phyloP scores from a whole-genome alignment of 148 eudicot genomes.

The Arbutus unedo region DNA sequence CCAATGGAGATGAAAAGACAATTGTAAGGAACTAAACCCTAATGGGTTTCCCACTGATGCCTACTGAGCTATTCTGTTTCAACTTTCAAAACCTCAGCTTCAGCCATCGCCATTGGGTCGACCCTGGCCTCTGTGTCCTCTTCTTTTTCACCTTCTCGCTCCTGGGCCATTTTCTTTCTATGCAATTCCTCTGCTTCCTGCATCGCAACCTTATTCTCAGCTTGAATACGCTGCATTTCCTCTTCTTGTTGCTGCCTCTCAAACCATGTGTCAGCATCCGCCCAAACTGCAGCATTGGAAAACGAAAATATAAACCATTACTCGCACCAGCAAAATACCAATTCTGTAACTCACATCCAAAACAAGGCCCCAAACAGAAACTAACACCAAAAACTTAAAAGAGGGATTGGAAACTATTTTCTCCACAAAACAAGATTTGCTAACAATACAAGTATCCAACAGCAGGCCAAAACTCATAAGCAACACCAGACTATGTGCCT shows the following conservation, averaged over 20 bases:
- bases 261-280: slow-evolving; percentile 98
- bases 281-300: slow-evolving; percentile 65
- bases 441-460: not conserved
- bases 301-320: not conserved
- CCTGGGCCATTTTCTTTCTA: slow-evolving; percentile 78
- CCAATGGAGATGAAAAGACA: not conserved
- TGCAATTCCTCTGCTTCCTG: slow-evolving; percentile 81
- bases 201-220: slow-evolving; percentile 66
- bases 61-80: slow-evolving; percentile 20
- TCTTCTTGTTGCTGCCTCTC: slow-evolving; percentile 91
- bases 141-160: slow-evolving; percentile 75
- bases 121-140: slow-evolving; percentile 38
- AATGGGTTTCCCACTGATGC: not conserved
- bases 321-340: not conserved
- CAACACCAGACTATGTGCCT: not conserved
- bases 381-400: not conserved
- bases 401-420: not conserved
- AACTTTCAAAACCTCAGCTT: slow-evolving; percentile 53
- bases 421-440: not conserved
- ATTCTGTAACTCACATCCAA: not conserved
- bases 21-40: not conserved
- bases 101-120: slow-evolving; percentile 67
- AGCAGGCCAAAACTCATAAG: not conserved
- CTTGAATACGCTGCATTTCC: slow-evolving; percentile 85
- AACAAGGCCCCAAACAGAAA: not conserved